phyloP scores from a whole-genome alignment of 1,284 basidiomycete genomes.

The Pyrrhoderma noxium region DNA sequence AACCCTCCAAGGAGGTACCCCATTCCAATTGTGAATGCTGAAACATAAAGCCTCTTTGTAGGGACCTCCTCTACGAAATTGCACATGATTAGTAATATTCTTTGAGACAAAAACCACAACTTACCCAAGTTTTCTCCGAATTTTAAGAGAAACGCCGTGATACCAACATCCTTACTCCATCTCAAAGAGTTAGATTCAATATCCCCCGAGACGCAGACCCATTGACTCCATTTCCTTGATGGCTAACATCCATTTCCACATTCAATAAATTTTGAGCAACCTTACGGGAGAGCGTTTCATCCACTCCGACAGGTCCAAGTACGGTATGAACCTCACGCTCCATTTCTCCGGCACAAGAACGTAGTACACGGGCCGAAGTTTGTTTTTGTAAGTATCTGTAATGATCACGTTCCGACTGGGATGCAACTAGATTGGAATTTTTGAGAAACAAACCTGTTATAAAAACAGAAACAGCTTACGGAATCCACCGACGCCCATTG shows the following conservation, averaged over 20 bases:
- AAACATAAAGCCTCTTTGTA: slow-evolving; percentile 60
- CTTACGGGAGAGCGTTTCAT: slow-evolving; percentile 70
- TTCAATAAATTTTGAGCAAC: slow-evolving; percentile 72
- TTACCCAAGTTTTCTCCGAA: slow-evolving; percentile 84
- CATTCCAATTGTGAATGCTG: slow-evolving; percentile 88
- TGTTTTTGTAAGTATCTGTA: slow-evolving; percentile 75
- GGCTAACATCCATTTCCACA: slow-evolving; percentile 44
- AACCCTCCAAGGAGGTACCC: slow-evolving; percentile 83
- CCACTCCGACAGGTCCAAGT: slow-evolving; percentile 83
- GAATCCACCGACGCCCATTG: slow-evolving; percentile 97
- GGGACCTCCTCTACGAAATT: slow-evolving; percentile 72
- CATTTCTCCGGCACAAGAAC: slow-evolving; percentile 90
- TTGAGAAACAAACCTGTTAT: not conserved
- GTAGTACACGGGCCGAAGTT: slow-evolving; percentile 75
- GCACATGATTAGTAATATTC: not conserved
- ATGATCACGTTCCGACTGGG: slow-evolving; percentile 93
- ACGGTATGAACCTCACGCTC: slow-evolving; percentile 90
- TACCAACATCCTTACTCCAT: slow-evolving; percentile 68
- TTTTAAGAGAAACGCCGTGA: slow-evolving; percentile 88
- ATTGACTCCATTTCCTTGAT: slow-evolving; percentile 21
- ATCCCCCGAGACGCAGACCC: slow-evolving; percentile 30
- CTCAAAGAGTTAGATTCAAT: slow-evolving; percentile 45
- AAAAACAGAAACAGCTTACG: slow-evolving; percentile 28
- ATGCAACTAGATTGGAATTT: slow-evolving; percentile 48
- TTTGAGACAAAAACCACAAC: slow-evolving; percentile 24